Evolutionary conservation across 805 yeast genomes (phyloP).

Genomic region (Priceomyces medius): DNA sequence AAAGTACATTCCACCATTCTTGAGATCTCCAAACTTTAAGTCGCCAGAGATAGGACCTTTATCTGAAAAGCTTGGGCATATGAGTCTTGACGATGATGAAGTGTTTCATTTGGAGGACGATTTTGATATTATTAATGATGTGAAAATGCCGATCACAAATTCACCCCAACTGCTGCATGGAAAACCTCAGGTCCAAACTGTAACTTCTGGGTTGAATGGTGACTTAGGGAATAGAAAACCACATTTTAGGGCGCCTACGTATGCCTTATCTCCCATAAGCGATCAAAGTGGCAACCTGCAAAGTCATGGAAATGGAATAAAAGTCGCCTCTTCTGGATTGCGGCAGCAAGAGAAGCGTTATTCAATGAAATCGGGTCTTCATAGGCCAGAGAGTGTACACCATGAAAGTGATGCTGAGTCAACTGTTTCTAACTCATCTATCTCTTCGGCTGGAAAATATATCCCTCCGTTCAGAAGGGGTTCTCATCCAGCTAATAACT

Average conservation of each 20-base stretch:
- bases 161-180: not conserved
- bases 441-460: conserved; percentile 48
- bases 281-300: not conserved
- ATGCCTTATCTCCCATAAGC: conserved; percentile 3
- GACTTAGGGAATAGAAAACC: conserved; percentile 15
- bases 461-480: conserved; percentile 72
- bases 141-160: not conserved
- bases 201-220: conserved; percentile 6
- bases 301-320: not conserved
- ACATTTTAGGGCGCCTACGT: conserved; percentile 13
- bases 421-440: conserved; percentile 11
- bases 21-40: conserved; percentile 37
- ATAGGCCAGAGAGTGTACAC: conserved; percentile 7
- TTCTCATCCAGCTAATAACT: conserved; percentile 25
- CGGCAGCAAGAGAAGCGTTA: conserved; percentile 2
- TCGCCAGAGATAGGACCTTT: conserved; percentile 36
- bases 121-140: conserved; percentile 16
- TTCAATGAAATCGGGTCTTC: not conserved
- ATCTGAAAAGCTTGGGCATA: conserved; percentile 35
- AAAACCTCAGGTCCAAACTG: not conserved
- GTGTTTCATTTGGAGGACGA: conserved; percentile 46
- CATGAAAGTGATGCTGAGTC: conserved; percentile 7
- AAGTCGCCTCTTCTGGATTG: not conserved
- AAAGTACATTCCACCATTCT: conserved; percentile 43
- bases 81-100: conserved; percentile 31